Conservation (phyloP, 2,329 filamentous ascomycete genomes). For the Xylariaceae sp. region DNA sequence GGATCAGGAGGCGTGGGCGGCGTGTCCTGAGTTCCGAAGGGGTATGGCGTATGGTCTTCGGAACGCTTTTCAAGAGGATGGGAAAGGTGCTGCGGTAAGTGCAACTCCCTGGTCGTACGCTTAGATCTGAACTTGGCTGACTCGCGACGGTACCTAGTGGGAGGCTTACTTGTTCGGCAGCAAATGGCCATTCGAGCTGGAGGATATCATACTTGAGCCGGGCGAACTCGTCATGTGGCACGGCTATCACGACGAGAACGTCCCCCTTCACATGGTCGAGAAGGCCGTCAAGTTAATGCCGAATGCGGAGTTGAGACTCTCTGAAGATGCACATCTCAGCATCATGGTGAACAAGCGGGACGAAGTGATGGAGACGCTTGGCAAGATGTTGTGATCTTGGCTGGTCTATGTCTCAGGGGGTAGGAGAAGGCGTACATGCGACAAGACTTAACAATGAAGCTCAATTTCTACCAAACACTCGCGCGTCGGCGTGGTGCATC, state of each 20-base stretch:
- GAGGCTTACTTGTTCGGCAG: slow-evolving; percentile 5
- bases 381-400: slow-evolving; percentile 17
- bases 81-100: background rate
- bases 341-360: slow-evolving; percentile 10
- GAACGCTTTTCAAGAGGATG: background rate
- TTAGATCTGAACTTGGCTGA: background rate
- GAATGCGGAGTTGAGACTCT: slow-evolving; percentile 12
- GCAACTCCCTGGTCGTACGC: too few species aligned
- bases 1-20: background rate
- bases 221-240: slow-evolving; percentile 18
- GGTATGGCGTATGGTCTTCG: background rate
- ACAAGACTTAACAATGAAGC: too few species aligned
- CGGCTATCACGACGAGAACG: slow-evolving; percentile 17
- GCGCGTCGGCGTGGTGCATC: too few species aligned
- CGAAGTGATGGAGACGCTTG: slow-evolving; percentile 12
- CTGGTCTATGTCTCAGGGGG: too few species aligned
- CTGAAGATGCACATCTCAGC: slow-evolving; percentile 16
- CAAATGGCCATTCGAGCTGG: slow-evolving; percentile 20
- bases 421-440: too few species aligned
- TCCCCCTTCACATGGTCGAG: slow-evolving; percentile 17
- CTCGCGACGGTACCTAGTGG: slow-evolving; percentile 2
- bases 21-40: background rate
- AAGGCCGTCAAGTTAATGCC: slow-evolving; percentile 14
- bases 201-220: slow-evolving; percentile 11
- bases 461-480: too few species aligned